A percentile compares a stretch with the other conserved stretches of the same genome.
phyloP scores from a whole-genome alignment of 306 rosid species.

The Malus orientalis region DNA sequence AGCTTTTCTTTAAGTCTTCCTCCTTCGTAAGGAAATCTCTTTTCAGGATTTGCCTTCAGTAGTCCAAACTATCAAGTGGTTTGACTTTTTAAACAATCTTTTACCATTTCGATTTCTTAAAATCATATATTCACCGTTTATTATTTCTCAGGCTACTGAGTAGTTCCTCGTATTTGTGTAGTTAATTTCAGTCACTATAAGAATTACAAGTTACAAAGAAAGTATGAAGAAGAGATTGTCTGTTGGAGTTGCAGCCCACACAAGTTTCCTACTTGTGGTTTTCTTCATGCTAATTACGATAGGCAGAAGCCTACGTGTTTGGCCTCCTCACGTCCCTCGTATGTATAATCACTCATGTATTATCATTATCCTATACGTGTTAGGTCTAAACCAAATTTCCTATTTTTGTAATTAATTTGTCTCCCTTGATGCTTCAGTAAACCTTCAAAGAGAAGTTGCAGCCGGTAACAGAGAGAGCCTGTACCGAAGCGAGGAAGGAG shows the following conservation, averaged over 20 bases:
- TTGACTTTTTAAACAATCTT: not conserved
- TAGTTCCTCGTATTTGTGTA: not conserved
- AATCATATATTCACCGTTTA: too few relatives aligned
- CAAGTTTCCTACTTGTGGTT: conserved; percentile 26
- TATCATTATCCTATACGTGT: not conserved
- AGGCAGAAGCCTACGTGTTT: conserved; percentile 31
- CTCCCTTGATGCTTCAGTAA: conserved; percentile 16
- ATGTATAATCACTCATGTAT: conserved; percentile 2
- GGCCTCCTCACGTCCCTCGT: conserved; percentile 30
- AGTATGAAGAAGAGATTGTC: conserved; percentile 45
- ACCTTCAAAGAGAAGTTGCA: conserved; percentile 22
- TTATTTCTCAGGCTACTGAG: too few relatives aligned
- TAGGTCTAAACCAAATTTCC: not conserved
- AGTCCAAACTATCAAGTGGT: not conserved
- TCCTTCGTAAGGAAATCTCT: conserved; percentile 11
- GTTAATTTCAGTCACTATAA: not conserved
- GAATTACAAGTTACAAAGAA: not conserved
- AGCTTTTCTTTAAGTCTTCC: not conserved
- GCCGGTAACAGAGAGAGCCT: not conserved
- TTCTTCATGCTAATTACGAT: conserved; percentile 35
- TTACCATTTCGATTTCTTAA: too few relatives aligned
- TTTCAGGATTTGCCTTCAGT: not conserved
- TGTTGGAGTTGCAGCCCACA: conserved; percentile 29
- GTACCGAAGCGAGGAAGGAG: not conserved
- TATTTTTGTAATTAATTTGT: not conserved